A percentile compares a stretch with the other conserved stretches of the same genome.
Evolutionary conservation across 768 basidiomycete species (phyloP).

Genomic region (Rhodotorula taiwanensis): DNA sequence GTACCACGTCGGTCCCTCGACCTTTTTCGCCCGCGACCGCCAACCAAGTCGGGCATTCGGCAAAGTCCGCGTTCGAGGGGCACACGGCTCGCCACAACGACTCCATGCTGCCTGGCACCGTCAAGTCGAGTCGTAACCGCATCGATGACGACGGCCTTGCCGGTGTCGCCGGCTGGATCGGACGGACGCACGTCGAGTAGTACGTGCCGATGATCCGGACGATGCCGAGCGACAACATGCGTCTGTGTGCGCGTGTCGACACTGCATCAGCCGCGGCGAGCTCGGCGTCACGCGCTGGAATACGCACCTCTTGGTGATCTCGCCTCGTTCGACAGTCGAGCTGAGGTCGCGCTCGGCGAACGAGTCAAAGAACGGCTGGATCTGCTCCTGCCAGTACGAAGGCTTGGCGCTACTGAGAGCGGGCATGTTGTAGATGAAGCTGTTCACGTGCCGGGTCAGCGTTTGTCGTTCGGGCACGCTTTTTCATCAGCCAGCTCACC

Average conservation of each 20-base stretch:
- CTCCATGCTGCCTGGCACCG: constrained; percentile 32
- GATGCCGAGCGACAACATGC: constrained; percentile 31
- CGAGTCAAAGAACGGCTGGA: constrained; percentile 33
- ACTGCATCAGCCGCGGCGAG: not conserved
- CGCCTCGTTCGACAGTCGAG: constrained; percentile 26
- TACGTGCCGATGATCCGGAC: constrained; percentile 35
- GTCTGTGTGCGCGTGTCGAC: not conserved
- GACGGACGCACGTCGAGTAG: constrained; percentile 12
- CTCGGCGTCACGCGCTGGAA: too few species aligned
- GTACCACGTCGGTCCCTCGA: not conserved
- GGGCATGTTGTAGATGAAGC: constrained; percentile 30
- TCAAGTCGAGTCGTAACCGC: constrained; percentile 22
- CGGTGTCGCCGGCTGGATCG: constrained; percentile 1
- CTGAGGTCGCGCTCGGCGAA: constrained; percentile 31
- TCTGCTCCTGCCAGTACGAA: constrained; percentile 27
- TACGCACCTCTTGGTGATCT: constrained; percentile 33
- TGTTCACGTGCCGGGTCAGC: too few species aligned
- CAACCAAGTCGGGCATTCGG: constrained; percentile 29
- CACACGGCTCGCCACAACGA: constrained; percentile 3
- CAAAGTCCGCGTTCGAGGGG: not conserved
- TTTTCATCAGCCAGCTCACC: too few species aligned
- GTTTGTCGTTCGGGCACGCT: too few species aligned
- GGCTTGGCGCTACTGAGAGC: constrained; percentile 18
- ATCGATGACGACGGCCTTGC: constrained; percentile 10
- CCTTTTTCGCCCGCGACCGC: not conserved